Conservation (phyloP, 208 protist genomes). For the Leishmania turanica region DNA sequence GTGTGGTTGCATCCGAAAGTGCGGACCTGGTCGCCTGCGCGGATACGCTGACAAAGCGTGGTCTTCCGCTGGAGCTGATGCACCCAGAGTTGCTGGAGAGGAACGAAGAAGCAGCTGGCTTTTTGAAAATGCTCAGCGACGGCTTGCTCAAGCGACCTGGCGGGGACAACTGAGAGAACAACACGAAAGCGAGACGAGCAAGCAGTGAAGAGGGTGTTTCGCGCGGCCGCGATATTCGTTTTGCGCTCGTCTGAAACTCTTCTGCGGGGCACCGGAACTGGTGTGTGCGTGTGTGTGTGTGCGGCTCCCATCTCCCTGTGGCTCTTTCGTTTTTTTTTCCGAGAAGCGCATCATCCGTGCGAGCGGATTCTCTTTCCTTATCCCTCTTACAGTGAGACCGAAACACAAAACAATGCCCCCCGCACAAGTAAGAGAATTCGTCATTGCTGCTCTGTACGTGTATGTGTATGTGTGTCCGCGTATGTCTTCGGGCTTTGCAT, state of each 20-base stretch:
- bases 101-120: conserved; percentile 35
- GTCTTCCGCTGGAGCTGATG: conserved; percentile 72
- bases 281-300: neutral
- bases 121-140: conserved; percentile 38
- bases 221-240: neutral
- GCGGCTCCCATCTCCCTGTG: neutral
- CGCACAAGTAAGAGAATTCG: neutral
- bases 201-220: neutral
- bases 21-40: conserved; percentile 50
- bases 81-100: conserved; percentile 56
- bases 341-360: neutral
- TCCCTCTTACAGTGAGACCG: too few relatives aligned
- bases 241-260: neutral
- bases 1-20: conserved; percentile 69
- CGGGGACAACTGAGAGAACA: neutral
- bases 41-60: conserved; percentile 61
- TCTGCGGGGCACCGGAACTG: neutral
- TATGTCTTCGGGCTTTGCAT: neutral
- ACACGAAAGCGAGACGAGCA: neutral
- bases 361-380: neutral
- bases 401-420: neutral
- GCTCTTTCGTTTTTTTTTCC: neutral
- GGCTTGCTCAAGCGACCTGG: conserved; percentile 18
- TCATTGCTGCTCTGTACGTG: neutral
- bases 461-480: neutral